Percentiles rank a stretch among this genome's conserved stretches.
Conservation (phyloP, 768 basidiomycete species). For the Boletus huronensis region DNA sequence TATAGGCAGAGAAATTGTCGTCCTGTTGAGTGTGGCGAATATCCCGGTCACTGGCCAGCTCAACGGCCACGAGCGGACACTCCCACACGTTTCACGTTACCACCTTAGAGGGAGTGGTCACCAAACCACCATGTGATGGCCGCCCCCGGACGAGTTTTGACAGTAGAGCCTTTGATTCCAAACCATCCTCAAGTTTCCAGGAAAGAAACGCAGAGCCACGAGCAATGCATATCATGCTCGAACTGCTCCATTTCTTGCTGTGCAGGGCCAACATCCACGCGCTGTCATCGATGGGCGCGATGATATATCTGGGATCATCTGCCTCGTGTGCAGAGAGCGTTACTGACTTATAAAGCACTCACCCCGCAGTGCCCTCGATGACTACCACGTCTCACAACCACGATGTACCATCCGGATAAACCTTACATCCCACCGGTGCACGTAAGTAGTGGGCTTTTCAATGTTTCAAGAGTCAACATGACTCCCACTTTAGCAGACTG, state of each 20-base stretch:
- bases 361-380: not conserved
- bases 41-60: no score
- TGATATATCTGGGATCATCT: constrained; percentile 17
- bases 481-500: not conserved
- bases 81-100: no score
- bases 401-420: not conserved
- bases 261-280: not conserved
- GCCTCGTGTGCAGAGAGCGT: constrained; percentile 18
- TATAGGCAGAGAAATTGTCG: not conserved
- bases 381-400: not conserved
- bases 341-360: constrained; percentile 1
- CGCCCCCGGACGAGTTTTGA: no score
- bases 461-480: not conserved
- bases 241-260: not conserved
- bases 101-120: not conserved
- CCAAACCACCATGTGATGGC: not conserved
- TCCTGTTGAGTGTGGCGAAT: no score
- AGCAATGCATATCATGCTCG: not conserved
- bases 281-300: not conserved
- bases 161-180: not conserved
- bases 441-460: constrained; percentile 5
- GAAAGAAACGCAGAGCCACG: not conserved
- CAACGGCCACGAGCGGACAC: no score
- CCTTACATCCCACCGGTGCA: not conserved
- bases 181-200: not conserved